Conservation (phyloP, 148 eudicot genomes). For the Rhododendron molle region DNA sequence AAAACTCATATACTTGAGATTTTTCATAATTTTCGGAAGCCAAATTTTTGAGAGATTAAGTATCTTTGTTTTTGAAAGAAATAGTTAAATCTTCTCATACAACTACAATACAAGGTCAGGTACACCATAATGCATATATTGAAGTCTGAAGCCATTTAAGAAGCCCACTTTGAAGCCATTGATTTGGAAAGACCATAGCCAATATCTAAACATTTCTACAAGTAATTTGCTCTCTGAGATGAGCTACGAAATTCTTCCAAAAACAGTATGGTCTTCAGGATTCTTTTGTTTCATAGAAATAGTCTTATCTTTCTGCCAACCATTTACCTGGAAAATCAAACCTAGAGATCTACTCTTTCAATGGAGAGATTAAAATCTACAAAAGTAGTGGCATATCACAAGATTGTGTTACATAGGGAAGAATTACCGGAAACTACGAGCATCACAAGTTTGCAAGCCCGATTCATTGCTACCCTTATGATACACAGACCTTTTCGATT, state of each 20-base stretch:
- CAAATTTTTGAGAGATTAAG: neutral
- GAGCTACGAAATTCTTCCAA: neutral
- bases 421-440: constrained; percentile 32
- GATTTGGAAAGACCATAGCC: neutral
- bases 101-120: neutral
- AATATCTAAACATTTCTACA: neutral
- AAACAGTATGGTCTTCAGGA: neutral
- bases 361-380: neutral
- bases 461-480: constrained; percentile 31
- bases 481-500: constrained; percentile 27
- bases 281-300: neutral
- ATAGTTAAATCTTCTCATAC: neutral
- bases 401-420: neutral
- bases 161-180: neutral
- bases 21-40: neutral
- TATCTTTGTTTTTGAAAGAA: neutral
- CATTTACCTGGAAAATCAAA: neutral
- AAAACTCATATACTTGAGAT: neutral
- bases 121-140: neutral
- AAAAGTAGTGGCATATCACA: neutral
- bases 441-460: constrained; percentile 32
- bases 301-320: neutral
- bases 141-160: neutral
- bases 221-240: neutral
- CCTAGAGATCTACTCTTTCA: neutral